phyloP scores from a whole-genome alignment of 345 rosid species.

The Corchorus capsularis region DNA sequence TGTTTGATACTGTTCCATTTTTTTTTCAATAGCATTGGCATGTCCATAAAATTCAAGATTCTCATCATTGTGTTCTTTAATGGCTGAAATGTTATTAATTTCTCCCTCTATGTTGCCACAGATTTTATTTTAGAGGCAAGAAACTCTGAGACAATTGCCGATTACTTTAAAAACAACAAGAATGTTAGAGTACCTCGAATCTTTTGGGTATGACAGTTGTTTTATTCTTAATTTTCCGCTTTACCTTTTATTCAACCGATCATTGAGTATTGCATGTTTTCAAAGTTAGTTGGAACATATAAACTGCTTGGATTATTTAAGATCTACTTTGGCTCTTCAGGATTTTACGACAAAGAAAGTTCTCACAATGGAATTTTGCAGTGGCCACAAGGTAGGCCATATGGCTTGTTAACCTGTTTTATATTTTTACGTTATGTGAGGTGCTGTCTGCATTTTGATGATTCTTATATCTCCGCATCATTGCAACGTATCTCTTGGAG shows the following conservation, averaged over 20 bases:
- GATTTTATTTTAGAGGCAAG: constrained; percentile 88
- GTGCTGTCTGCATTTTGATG: neutral
- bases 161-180: constrained; percentile 57
- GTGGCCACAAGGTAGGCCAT: constrained; percentile 64
- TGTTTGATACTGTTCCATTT: neutral
- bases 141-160: constrained; percentile 74
- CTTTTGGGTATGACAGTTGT: constrained; percentile 58
- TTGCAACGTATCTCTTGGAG: too few relatives aligned
- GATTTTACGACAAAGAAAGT: constrained; percentile 75
- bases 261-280: constrained; percentile 4
- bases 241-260: neutral
- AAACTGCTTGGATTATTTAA: constrained; percentile 11
- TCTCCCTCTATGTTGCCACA: constrained; percentile 28
- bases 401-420: constrained; percentile 18
- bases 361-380: constrained; percentile 84
- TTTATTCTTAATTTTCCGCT: constrained; percentile 6
- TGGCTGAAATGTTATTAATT: neutral
- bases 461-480: too few relatives aligned
- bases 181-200: constrained; percentile 60
- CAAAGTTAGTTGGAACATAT: neutral
- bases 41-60: neutral
- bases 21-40: too few relatives aligned
- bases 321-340: constrained; percentile 35
- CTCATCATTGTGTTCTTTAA: too few relatives aligned
- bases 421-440: neutral